Conservation (phyloP, 2,329 filamentous ascomycete genomes). For the Exophiala mesophila region DNA sequence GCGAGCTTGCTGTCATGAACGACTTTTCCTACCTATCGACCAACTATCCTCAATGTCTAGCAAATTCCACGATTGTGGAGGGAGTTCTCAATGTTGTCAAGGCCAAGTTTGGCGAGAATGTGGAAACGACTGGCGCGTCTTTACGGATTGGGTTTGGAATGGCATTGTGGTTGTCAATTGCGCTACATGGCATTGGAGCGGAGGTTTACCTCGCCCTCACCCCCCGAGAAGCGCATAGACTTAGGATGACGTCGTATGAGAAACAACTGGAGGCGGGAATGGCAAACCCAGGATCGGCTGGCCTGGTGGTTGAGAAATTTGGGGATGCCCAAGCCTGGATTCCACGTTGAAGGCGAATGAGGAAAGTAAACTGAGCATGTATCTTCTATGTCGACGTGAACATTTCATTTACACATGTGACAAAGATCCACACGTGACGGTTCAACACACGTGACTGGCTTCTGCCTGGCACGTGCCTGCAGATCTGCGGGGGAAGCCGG, state of each 20-base stretch:
- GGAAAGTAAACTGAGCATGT: too few species aligned
- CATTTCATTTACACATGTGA: too few species aligned
- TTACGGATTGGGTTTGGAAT: slow-evolving; percentile 10
- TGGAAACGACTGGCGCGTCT: slow-evolving; percentile 8
- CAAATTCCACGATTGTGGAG: background rate
- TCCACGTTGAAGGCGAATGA: too few species aligned
- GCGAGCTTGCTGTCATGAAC: slow-evolving; percentile 29
- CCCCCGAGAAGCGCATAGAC: slow-evolving; percentile 10
- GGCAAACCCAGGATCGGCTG: slow-evolving; percentile 32
- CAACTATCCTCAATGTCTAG: slow-evolving; percentile 2
- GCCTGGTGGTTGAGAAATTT: slow-evolving; percentile 41
- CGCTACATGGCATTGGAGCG: slow-evolving; percentile 10
- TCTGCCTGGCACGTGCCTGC: too few species aligned
- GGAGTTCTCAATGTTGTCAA: slow-evolving; percentile 2
- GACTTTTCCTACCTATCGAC: slow-evolving; percentile 1
- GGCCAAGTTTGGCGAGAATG: slow-evolving; percentile 5
- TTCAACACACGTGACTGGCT: too few species aligned
- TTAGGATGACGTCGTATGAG: slow-evolving; percentile 12
- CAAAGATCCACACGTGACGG: too few species aligned
- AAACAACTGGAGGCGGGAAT: slow-evolving; percentile 13
- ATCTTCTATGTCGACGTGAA: too few species aligned
- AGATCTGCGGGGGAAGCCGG: too few species aligned
- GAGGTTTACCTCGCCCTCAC: slow-evolving; percentile 19
- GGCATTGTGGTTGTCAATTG: slow-evolving; percentile 14
- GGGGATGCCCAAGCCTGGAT: slow-evolving; percentile 33